Base-by-base conservation (phyloP, 805 yeast genomes). In the Priceomyces fermenticarens region DNA sequence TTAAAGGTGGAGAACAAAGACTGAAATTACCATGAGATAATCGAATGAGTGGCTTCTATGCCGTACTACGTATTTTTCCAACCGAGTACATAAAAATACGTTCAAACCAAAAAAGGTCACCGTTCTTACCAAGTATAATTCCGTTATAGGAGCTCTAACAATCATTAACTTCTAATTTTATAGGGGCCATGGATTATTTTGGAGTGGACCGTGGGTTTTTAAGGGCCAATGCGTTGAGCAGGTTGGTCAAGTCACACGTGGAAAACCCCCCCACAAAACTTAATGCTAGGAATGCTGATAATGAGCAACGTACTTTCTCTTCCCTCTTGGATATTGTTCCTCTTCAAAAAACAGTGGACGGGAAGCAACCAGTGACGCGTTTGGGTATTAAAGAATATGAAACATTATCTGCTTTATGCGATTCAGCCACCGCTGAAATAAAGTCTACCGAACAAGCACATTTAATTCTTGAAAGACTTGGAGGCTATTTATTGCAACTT, bases 391-490 rank as follows among this genome's bases (percentile, higher is more conserved):
- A 72, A 42, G 85, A 81, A 53, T 67, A 70, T 42, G 85, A 83
- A 46, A 72, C 75, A 4, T 62, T 83, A 43, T 48, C 75, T 34
- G 85, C 88, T 0, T 58, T 84, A 20, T 77, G 83, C 44, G 65
- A 65, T 20, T 62, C 70, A 9, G 54, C 72, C 3, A 41, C 43
- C 4, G 61, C 65, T 6, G 52, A 58, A 8, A 43, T 58, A 36
- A 61, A 60, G 28, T 49, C 53, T 16, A 53, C 57, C 1, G 52
- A 47, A 4, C 75, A 73, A 35, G 80, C 77, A 10, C 53, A 58
- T 3, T 42, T 70, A 20, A 53, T 80, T 13, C 52, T 75, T n/a
- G 55, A 65, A 8, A 72, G 75, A 35, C 57, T 81, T 38, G 46
- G 69, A 3, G 56, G 67, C 1, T 79, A 80, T 48, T 71, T 82